Evolutionary conservation across 345 rosid genomes (phyloP).

Genomic region (Brassica carinata): DNA sequence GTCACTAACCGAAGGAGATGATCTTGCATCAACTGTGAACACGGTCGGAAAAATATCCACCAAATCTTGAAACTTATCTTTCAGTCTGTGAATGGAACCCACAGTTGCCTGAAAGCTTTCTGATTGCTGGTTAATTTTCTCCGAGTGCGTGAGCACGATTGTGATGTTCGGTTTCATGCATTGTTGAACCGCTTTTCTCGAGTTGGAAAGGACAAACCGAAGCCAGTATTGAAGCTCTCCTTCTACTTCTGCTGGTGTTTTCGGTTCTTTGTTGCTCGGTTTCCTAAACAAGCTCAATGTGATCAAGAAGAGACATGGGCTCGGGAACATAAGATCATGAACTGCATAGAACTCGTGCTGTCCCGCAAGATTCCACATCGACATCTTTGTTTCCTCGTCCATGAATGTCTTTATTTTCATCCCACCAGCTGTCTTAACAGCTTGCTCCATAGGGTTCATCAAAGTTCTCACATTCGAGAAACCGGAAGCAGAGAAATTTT

Average conservation of each 20-base stretch:
- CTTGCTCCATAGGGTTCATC: constrained; percentile 88
- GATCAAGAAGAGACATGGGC: constrained; percentile 78
- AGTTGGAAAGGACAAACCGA: constrained; percentile 83
- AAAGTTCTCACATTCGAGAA: constrained; percentile 79
- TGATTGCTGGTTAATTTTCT: constrained; percentile 66
- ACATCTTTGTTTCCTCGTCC: constrained; percentile 85
- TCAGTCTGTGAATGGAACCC: constrained; percentile 57
- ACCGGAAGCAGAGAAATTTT: constrained; percentile 65
- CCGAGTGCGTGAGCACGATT: constrained; percentile 75
- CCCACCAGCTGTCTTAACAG: constrained; percentile 66
- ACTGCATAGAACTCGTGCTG: constrained; percentile 86
- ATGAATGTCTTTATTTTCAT: constrained; percentile 81
- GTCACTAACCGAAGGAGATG: constrained; percentile 75
- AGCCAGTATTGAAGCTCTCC: constrained; percentile 95
- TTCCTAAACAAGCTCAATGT: constrained; percentile 77
- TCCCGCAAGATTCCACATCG: constrained; percentile 89
- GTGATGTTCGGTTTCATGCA: constrained; percentile 84
- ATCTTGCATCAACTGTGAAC: constrained; percentile 92
- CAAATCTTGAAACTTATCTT: constrained; percentile 74
- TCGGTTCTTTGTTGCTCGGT: constrained; percentile 79
- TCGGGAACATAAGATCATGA: constrained; percentile 95
- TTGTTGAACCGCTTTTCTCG: constrained; percentile 67
- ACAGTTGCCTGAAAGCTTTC: constrained; percentile 60
- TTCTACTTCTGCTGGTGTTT: constrained; percentile 73
- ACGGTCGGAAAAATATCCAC: constrained; percentile 84